phyloP scores from a whole-genome alignment of 352 stramenopile genomes.

The Nothophytophthora sp. region DNA sequence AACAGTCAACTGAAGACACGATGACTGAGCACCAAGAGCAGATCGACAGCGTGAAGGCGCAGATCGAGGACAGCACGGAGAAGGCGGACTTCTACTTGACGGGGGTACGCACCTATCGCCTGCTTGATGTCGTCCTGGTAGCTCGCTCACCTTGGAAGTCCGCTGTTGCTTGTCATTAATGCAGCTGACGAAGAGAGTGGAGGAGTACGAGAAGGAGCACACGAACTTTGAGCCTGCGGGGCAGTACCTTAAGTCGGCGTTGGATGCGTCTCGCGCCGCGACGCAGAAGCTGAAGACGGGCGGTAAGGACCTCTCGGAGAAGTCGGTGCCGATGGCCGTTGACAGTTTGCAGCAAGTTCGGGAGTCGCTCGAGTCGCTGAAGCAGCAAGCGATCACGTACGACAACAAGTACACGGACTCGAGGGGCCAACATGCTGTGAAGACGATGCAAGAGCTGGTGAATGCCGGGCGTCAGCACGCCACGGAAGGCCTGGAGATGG shows the following conservation, averaged over 20 bases:
- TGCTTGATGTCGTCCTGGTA: not conserved
- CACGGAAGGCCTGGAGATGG: slow-evolving; percentile 59
- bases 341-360: slow-evolving; percentile 45
- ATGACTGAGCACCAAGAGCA: slow-evolving; percentile 45
- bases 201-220: slow-evolving; percentile 55
- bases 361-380: slow-evolving; percentile 33
- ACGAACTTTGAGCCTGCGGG: slow-evolving; percentile 43
- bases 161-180: too few relatives aligned
- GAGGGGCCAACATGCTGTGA: slow-evolving; percentile 19
- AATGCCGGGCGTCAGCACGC: slow-evolving; percentile 55
- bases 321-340: slow-evolving; percentile 46
- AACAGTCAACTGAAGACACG: slow-evolving; percentile 16
- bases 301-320: slow-evolving; percentile 34
- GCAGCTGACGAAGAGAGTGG: slow-evolving; percentile 58
- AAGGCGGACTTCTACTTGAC: slow-evolving; percentile 61
- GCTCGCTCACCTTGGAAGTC: not conserved
- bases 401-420: slow-evolving; percentile 55
- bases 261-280: slow-evolving; percentile 31
- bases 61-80: slow-evolving; percentile 51
- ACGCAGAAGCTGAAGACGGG: slow-evolving; percentile 42
- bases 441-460: slow-evolving; percentile 44
- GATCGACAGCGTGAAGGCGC: slow-evolving; percentile 45
- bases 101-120: slow-evolving; percentile 16
- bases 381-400: slow-evolving; percentile 50
- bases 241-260: slow-evolving; percentile 43